Base-by-base conservation (phyloP, 2,329 filamentous ascomycete species). In the Trichoderma hamatum region DNA sequence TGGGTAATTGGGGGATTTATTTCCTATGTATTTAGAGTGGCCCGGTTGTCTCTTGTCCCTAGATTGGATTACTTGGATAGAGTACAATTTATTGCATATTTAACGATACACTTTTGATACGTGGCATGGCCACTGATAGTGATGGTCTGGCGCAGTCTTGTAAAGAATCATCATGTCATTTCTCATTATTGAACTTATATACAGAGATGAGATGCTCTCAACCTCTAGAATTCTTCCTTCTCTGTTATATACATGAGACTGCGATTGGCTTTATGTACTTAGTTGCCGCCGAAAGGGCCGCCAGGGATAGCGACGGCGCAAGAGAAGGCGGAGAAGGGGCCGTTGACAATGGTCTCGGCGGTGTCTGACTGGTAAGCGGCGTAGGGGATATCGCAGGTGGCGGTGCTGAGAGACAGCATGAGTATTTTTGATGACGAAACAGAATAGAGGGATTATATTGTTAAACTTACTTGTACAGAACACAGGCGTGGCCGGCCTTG, bases 391-490 rank as follows among this genome's bases (percentile, higher is more conserved):
- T 10, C 34, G 49, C 61, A 64, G 24, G 28, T 16, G 51, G 61
- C 32, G 11, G 49, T 55, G 61, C 61, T 64, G 11, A 54, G 24
- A 9, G 9, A 28, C 21, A 13, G 9, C 2, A 14, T 64, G 26
- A 55, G 61, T 24, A 24, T 32, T 51, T 0, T 43, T 2, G 19
- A n/a, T 10, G n/a, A 3, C 19, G 7, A 43, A 43, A 19, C 19
- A 43, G 16, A 43, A 19, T 9, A 7, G 39, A n/a, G 16, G 6
- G 19, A 43, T n/a, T 19, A 6, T n/a, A 16, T 5, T 39, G 46
- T 11, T 9, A 21, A 11, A 51, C 61, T 64, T 64, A 64, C 61
- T 55, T 64, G 61, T 55, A 64, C 1, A 64, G 34, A 34, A 43
- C 49, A 30, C 32, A 36, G 19, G 49, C 49, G 32, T 39, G 34